Conservation (phyloP, 495 filamentous ascomycete genomes). For the Hypoxylon cercidicola region DNA sequence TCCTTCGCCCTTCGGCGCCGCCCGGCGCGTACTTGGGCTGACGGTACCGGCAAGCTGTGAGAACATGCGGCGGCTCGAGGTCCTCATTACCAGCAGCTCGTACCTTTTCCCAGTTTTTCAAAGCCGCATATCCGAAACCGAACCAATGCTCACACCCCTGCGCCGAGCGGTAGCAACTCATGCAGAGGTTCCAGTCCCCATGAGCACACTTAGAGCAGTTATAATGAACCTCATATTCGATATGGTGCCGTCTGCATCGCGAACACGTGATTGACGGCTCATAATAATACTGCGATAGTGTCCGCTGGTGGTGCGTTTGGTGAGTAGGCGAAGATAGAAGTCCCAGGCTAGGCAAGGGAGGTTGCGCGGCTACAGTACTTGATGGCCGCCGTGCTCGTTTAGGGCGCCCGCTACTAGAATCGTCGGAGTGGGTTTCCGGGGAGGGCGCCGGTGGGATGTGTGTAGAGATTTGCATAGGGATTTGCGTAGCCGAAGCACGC, state of each 20-base stretch:
- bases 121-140: slow-evolving; percentile 75
- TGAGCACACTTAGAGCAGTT: slow-evolving; percentile 74
- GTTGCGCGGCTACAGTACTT: slow-evolving; percentile 35
- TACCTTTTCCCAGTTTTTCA: slow-evolving; percentile 63
- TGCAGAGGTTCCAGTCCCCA: slow-evolving; percentile 80
- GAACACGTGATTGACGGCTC: slow-evolving; percentile 81
- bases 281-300: slow-evolving; percentile 60
- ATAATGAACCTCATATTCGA: slow-evolving; percentile 85
- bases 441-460: slow-evolving; percentile 36
- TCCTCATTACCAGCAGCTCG: slow-evolving; percentile 36
- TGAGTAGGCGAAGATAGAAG: slow-evolving; percentile 42
- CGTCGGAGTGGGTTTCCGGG: slow-evolving; percentile 33
- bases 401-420: slow-evolving; percentile 28
- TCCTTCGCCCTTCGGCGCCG: slow-evolving; percentile 60
- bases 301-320: slow-evolving; percentile 40
- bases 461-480: too few relatives aligned
- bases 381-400: slow-evolving; percentile 39
- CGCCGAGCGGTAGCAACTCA: slow-evolving; percentile 77
- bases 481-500: slow-evolving; percentile 40
- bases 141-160: slow-evolving; percentile 82
- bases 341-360: slow-evolving; percentile 45
- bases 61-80: slow-evolving; percentile 69
- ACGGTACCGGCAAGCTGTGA: slow-evolving; percentile 73
- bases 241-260: slow-evolving; percentile 69
- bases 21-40: slow-evolving; percentile 59